Evolutionary conservation across 148 eudicot species (phyloP).

Genomic region (Euryodendron excelsum): DNA sequence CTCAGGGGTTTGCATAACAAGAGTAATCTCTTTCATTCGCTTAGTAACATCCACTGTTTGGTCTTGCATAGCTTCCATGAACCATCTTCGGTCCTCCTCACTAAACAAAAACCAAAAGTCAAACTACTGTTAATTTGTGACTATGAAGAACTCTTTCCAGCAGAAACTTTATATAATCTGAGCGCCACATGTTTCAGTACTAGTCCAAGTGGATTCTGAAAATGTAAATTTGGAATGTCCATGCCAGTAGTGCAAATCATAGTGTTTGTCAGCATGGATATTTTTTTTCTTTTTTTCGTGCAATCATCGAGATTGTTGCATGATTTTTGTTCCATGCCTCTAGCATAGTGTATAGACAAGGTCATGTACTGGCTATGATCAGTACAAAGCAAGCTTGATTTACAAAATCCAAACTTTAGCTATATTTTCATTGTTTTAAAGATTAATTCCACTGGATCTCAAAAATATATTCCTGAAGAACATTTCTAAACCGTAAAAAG

Average conservation of each 20-base stretch:
- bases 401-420: background rate
- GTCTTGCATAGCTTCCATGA: conserved; percentile 96
- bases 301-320: background rate
- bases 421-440: background rate
- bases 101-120: conserved; percentile 23
- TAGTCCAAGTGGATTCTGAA: too few species aligned
- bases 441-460: too few species aligned
- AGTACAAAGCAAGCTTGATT: background rate
- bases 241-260: background rate
- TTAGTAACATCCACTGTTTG: conserved; percentile 73
- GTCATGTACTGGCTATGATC: background rate
- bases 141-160: background rate
- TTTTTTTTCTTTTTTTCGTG: too few species aligned
- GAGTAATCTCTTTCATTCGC: conserved; percentile 91
- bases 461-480: too few species aligned
- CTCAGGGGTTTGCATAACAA: conserved; percentile 86
- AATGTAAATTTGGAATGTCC: background rate
- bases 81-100: conserved; percentile 88
- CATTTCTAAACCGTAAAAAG: too few species aligned
- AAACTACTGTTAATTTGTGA: background rate
- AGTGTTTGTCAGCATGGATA: background rate
- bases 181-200: background rate
- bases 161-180: background rate
- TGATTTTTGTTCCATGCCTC: background rate
- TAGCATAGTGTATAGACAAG: too few species aligned